phyloP scores from a whole-genome alignment of 208 protist species.

The Trypanosoma vivax region DNA sequence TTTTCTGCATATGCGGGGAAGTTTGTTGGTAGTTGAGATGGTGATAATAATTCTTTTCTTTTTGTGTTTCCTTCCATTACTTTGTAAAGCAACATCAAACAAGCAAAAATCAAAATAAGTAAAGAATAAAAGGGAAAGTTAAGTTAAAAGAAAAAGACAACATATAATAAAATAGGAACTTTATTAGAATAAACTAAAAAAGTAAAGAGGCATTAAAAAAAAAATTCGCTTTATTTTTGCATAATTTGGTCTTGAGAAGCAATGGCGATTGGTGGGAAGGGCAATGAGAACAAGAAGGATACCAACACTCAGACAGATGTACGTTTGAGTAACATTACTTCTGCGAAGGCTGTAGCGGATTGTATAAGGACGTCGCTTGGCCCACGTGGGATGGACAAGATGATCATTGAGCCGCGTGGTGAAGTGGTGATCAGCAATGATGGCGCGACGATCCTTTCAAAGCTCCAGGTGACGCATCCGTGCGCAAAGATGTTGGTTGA shows the following conservation, averaged over 20 bases:
- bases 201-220: slow-evolving; percentile 10
- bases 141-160: slow-evolving; percentile 14
- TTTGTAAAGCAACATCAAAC: too few species aligned
- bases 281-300: slow-evolving; percentile 80
- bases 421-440: slow-evolving; percentile 99
- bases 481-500: slow-evolving; percentile 99
- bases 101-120: slow-evolving; percentile 6
- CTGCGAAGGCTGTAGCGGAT: slow-evolving; percentile 95
- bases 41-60: too few species aligned
- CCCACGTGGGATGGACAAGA: slow-evolving; percentile 99
- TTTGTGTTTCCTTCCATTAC: slow-evolving; percentile 3
- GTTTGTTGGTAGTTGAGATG: too few species aligned
- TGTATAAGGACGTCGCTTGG: slow-evolving; percentile 97
- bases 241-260: slow-evolving; percentile 6
- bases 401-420: slow-evolving; percentile 81
- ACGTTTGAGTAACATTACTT: slow-evolving; percentile 90
- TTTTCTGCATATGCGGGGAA: too few species aligned
- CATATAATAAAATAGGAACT: slow-evolving; percentile 6
- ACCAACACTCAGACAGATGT: slow-evolving; percentile 90
- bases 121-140: slow-evolving; percentile 16
- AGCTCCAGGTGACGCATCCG: slow-evolving; percentile 96
- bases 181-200: slow-evolving; percentile 4
- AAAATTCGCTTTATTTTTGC: slow-evolving; percentile 12
- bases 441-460: slow-evolving; percentile 98
- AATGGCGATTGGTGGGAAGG: slow-evolving; percentile 10